Percentiles rank a stretch among this genome's conserved stretches.
These are phyloP conservation scores for Maudiozyma bulderi DNA, from an alignment of 805 yeast genomes.

Conservation along the genomic window DNA sequence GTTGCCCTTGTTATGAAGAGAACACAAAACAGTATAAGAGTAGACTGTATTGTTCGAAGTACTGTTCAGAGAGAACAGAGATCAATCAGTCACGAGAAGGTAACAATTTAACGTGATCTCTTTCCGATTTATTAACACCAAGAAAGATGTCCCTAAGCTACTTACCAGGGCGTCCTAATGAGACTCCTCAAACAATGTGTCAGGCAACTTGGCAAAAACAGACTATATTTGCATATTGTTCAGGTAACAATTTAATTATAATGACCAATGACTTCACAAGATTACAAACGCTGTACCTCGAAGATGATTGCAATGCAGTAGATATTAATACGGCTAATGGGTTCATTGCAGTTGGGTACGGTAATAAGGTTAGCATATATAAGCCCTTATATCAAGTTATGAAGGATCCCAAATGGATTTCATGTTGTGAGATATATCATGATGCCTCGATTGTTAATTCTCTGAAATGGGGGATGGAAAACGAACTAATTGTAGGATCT, in stretches of 20 bases:
- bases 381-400: conserved; percentile 45
- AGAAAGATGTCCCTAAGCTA: conserved; percentile 50
- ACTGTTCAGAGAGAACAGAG: too few relatives aligned
- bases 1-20: too few relatives aligned
- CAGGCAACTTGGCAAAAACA: conserved; percentile 59
- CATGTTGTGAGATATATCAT: conserved; percentile 25
- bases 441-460: conserved; percentile 32
- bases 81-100: too few relatives aligned
- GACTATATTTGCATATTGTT: conserved; percentile 62
- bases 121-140: too few relatives aligned
- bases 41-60: too few relatives aligned
- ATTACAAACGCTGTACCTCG: conserved; percentile 70
- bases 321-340: conserved; percentile 58
- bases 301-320: conserved; percentile 55
- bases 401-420: conserved; percentile 39
- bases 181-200: conserved; percentile 42
- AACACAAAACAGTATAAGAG: too few relatives aligned
- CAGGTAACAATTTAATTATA: conserved; percentile 79
- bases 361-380: conserved; percentile 37
- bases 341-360: conserved; percentile 45
- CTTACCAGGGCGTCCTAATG: conserved; percentile 80
- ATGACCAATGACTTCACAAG: conserved; percentile 42
- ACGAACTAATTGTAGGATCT: conserved; percentile 58
- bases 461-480: conserved; percentile 44
- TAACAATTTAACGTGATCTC: too few relatives aligned